Percentiles rank a stretch among this genome's conserved stretches.
phyloP scores from a whole-genome alignment of 148 eudicot species.

The Oxyria digyna region DNA sequence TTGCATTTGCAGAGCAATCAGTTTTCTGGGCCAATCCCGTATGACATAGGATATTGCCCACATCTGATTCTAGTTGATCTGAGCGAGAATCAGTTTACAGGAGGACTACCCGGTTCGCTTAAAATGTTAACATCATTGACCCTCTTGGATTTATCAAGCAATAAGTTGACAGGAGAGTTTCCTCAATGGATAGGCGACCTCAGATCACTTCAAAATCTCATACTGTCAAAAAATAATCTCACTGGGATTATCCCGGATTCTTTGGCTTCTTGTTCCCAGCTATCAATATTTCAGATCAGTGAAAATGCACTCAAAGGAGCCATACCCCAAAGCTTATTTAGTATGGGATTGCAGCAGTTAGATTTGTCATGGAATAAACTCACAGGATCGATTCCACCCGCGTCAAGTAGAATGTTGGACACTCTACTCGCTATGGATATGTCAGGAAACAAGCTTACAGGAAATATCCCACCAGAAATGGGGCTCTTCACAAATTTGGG shows the following conservation, averaged over 20 bases:
- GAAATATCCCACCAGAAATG: slow-evolving; percentile 68
- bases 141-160: slow-evolving; percentile 38
- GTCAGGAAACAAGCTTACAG: slow-evolving; percentile 53
- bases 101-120: slow-evolving; percentile 44
- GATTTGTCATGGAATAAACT: slow-evolving; percentile 64
- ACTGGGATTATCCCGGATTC: slow-evolving; percentile 50
- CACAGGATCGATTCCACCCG: slow-evolving; percentile 54
- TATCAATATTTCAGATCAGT: slow-evolving; percentile 35
- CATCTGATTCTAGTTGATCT: slow-evolving; percentile 49
- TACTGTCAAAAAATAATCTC: slow-evolving; percentile 42
- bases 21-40: slow-evolving; percentile 56
- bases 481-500: slow-evolving; percentile 59
- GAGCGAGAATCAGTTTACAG: slow-evolving; percentile 43
- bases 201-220: slow-evolving; percentile 32
- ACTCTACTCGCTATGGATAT: slow-evolving; percentile 56
- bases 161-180: slow-evolving; percentile 48
- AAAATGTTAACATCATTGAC: slow-evolving; percentile 28
- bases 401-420: slow-evolving; percentile 41
- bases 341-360: slow-evolving; percentile 41
- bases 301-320: slow-evolving; percentile 49
- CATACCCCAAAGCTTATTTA: slow-evolving; percentile 60
- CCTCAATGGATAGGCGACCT: slow-evolving; percentile 57
- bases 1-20: slow-evolving; percentile 50
- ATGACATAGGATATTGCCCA: slow-evolving; percentile 68
- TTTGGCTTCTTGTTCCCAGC: slow-evolving; percentile 26